Base-by-base conservation (phyloP, 75 land plant species). In the Cryptomeria japonica region DNA sequence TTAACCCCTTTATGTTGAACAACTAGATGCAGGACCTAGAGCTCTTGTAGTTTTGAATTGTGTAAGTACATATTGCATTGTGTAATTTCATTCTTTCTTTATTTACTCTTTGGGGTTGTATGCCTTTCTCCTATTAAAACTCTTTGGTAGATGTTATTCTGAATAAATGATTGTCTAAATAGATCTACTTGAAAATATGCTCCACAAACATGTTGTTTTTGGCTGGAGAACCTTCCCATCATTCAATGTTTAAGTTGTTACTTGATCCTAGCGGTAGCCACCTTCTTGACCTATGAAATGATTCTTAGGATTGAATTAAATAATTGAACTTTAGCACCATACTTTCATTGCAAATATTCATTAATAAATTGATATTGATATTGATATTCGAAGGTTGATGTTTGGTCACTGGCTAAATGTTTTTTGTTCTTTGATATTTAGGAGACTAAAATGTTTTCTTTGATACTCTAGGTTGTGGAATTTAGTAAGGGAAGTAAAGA, bases 1-100 rank as follows among this genome's bases (percentile, higher is more conserved):
- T 44, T 61, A 84, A 34, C 25, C 28, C 49, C 37, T 73, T 32
- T 14, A 84, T 42, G 31, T 55, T 13, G 55, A 58, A 80, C 14
- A 22, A 53, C 38, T 87, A 70, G 39, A 34, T 86, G 58, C 93
- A 97, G 98, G 98, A 79, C 97, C 97, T 90, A 95, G 91, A 88
- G 98, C 98, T 77, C 98, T 97, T 22, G 36, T 79, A 4, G 84
- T 96, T 86, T 94, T 97, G 87, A 96, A 97, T 87, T 91, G 93
- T 89, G 98, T 97, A 94, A 92, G 97, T 70, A 88, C 80, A 19
- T n/a, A 22, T 51, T 25, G 25, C 84, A 46, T 46, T 82, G 47
- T 32, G 8, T 25, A 10, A 64, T 2, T 0, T 37, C 13, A 36
- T 34, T 36, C 38, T 76, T 2, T 76, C 3, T 36, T 76, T 16